Base-by-base conservation (phyloP, 2,329 filamentous ascomycete species). In the Aurifilum marmelostoma region DNA sequence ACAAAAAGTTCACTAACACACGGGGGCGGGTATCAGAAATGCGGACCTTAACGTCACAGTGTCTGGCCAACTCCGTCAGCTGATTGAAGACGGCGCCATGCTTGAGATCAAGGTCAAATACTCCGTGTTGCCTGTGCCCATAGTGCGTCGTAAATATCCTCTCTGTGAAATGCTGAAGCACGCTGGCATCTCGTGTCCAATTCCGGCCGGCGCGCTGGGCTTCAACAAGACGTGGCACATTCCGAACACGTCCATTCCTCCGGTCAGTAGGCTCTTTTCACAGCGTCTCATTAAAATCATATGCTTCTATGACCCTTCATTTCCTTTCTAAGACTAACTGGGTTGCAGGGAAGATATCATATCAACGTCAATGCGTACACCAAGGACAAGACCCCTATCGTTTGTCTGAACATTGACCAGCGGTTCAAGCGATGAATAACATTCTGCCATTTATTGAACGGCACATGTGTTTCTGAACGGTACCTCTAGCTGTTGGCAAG, bases 81-180 rank as follows among this genome's bases (percentile, higher is more conserved):
- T 12, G 27, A 16, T 59, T 12, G 56, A 32, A 9, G 56, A 59
- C 8, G 56, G 27, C 1, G 27, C 56, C 29, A 59, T 21, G 3
- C 11, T 37, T 3, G 56, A 59, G 21, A 59, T 59, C 56, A 59
- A 29, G 7, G 16, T 59, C 56, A 59, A 59, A 11, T 59, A 59
- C 56, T 59, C 29, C 14, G 14, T 34, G 7, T 18, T 59, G 37
- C 56, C 56, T 9, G 27, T 58, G 47, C 63, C 34, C 29, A 43
- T 62, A 3, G 32, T 64, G 34, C 56, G 11, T 47, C 66, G 29
- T 56, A 61, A 29, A 60, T 41, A n/a, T 24, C 6, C 50, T 67
- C 60, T 32, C 29, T 59, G 56, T n/a, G 27, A 37, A 4, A 5
- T 59, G 16, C 21, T 32, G 27, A 59, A 59, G 21, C 8, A 21